Evolutionary conservation across 768 basidiomycete species (phyloP), one percentile per base, ranked within the genome.

Genomic region (Hysterangium stoloniferum): DNA sequence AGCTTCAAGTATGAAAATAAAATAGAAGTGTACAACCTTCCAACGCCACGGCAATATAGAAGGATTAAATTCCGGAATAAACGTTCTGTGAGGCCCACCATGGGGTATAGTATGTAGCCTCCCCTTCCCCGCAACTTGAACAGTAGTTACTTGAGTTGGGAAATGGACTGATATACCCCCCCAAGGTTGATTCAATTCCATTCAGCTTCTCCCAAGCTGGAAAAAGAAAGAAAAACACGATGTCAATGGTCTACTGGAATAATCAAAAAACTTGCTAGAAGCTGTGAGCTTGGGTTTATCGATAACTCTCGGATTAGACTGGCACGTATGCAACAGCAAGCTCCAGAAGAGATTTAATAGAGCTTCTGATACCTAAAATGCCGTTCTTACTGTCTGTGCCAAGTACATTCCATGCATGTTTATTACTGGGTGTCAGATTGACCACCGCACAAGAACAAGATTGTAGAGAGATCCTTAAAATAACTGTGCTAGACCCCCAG

Each of bases 11-110:
- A 35, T 15, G 4, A 46, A 20, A 38, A n/a, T 7, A 36, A 20
- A 51, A 29, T 31, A 73, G 60, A 83, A 86, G n/a, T 77, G 63
- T 61, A 84, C 83, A 85, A 59, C 80, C 79, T 70, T 78, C 78
- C 0, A 80, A 60, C 2, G 72, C 79, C 8, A 77, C 0, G 75
- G 75, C 0, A 68, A 70, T 0, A 61, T 65, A 11, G 57, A 48
- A 0, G 80, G 62, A 3, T 60, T 63, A 57, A 80, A 86, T 0
- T 70, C 67, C 0, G 76, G 79, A 0, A 71, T 71, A 3, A 58
- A 66, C 1, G 70, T 67, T 0, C 59, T 68, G 57, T 85, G 82
- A 0, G 84, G 83, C 1, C 84, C 83, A 8, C 83, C 84, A 52
- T 85, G 84, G 6, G 74, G 72, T 12, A 68, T 59, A 0, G 74